phyloP scores from a whole-genome alignment of 345 rosid species.

The Brassica juncea region DNA sequence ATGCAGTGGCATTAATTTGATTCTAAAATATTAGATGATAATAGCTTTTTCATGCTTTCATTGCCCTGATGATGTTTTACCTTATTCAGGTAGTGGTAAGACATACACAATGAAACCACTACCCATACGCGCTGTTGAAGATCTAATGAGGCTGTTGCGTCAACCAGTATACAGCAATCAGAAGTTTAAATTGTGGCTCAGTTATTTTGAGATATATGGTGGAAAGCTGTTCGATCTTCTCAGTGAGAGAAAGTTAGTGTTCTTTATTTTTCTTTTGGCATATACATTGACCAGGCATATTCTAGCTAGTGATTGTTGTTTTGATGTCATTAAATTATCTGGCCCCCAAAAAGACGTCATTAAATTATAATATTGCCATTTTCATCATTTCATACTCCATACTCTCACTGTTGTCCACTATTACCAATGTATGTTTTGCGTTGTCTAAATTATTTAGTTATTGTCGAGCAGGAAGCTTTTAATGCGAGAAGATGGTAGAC shows the following conservation, averaged over 20 bases:
- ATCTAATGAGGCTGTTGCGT: not conserved
- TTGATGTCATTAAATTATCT: not conserved
- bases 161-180: not conserved
- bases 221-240: conserved; percentile 6
- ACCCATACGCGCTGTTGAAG: not conserved
- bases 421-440: not conserved
- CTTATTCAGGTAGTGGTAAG: not conserved
- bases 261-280: not conserved
- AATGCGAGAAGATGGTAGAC: conserved; percentile 2
- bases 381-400: not conserved
- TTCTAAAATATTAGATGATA: not conserved
- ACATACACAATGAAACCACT: not conserved
- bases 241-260: not conserved
- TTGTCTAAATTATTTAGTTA: not conserved
- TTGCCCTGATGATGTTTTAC: not conserved
- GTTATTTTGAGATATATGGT: not conserved
- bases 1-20: not conserved
- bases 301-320: not conserved
- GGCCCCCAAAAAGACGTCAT: not conserved
- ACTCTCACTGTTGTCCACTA: not conserved
- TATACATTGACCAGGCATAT: not conserved
- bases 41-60: not conserved
- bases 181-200: not conserved
- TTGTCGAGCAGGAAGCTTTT: not conserved
- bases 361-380: not conserved